Conservation (phyloP, 768 basidiomycete genomes). For the Panaeolus cyanescens region DNA sequence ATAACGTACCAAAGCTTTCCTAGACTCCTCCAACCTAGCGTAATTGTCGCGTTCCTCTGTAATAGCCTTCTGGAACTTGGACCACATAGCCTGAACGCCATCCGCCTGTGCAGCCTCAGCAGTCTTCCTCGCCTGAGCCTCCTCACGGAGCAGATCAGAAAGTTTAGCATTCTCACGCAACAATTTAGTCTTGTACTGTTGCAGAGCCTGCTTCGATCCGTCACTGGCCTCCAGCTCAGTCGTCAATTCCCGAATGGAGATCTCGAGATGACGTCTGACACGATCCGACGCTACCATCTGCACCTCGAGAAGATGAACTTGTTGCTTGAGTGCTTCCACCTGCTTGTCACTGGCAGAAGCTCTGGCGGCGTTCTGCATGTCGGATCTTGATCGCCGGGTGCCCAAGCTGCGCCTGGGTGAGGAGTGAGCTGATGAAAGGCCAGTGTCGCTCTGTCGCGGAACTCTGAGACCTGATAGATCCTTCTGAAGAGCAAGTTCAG, state of each 20-base stretch:
- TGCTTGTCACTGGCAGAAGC: slow-evolving; percentile 39
- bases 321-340: slow-evolving; percentile 55
- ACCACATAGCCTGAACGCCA: slow-evolving; percentile 67
- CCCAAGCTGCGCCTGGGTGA: slow-evolving; percentile 17
- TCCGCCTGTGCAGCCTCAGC: slow-evolving; percentile 65
- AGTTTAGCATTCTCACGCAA: slow-evolving; percentile 59
- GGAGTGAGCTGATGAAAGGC: slow-evolving; percentile 10
- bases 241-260: slow-evolving; percentile 58
- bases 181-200: slow-evolving; percentile 56
- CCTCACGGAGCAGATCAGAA: slow-evolving; percentile 58
- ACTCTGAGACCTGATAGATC: slow-evolving; percentile 41
- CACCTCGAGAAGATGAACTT: slow-evolving; percentile 67
- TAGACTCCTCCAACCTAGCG: slow-evolving; percentile 65
- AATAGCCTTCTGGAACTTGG: slow-evolving; percentile 62
- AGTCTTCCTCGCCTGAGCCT: slow-evolving; percentile 60
- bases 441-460: slow-evolving; percentile 28
- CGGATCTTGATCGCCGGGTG: slow-evolving; percentile 21
- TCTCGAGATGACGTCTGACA: slow-evolving; percentile 64
- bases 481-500: slow-evolving; percentile 57
- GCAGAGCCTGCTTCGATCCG: slow-evolving; percentile 64
- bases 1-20: slow-evolving; percentile 62
- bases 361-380: not conserved
- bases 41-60: slow-evolving; percentile 63
- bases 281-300: slow-evolving; percentile 70
- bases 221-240: slow-evolving; percentile 64